Evolutionary conservation across 176 grass and related monocot species (phyloP).

Genomic region (Phyllostachys edulis): DNA sequence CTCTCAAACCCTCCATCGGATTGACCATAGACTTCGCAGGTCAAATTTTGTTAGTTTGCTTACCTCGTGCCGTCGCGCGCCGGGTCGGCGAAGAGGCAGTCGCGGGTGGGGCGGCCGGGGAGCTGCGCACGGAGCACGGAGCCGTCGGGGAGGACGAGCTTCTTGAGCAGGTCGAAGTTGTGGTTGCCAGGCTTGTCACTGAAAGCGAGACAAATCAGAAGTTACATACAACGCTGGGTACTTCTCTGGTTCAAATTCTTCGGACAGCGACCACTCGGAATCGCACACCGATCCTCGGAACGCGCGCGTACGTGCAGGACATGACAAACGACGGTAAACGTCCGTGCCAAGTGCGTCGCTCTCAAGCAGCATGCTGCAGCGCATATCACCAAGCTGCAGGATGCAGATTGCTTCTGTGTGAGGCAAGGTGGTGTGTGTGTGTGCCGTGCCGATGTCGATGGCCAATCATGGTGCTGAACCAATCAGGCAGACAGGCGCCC

Average conservation of each 20-base stretch:
- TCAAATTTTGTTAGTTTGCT: no score
- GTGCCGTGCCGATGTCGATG: not conserved
- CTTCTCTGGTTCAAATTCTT: not conserved
- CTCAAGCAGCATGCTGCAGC: no score
- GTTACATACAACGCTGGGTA: no score
- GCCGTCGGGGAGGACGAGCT: constrained; percentile 51
- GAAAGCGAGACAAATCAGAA: not conserved
- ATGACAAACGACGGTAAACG: no score
- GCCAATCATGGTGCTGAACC: no score
- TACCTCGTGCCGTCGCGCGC: no score
- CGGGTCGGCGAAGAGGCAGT: constrained; percentile 56
- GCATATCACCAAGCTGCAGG: not conserved
- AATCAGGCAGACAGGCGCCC: no score
- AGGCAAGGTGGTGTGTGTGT: not conserved
- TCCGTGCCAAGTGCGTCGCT: no score
- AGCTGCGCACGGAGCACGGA: constrained; percentile 47
- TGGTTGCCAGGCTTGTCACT: constrained; percentile 57
- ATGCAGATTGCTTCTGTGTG: constrained; percentile 16
- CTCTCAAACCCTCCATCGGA: no score
- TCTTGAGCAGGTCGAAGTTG: constrained; percentile 51
- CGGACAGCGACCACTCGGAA: not conserved
- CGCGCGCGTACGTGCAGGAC: no score
- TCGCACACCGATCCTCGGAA: no score
- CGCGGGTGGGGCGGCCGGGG: constrained; percentile 51
- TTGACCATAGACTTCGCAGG: no score